Base-by-base conservation (phyloP, 495 filamentous ascomycete genomes). In the Podospora sp. region DNA sequence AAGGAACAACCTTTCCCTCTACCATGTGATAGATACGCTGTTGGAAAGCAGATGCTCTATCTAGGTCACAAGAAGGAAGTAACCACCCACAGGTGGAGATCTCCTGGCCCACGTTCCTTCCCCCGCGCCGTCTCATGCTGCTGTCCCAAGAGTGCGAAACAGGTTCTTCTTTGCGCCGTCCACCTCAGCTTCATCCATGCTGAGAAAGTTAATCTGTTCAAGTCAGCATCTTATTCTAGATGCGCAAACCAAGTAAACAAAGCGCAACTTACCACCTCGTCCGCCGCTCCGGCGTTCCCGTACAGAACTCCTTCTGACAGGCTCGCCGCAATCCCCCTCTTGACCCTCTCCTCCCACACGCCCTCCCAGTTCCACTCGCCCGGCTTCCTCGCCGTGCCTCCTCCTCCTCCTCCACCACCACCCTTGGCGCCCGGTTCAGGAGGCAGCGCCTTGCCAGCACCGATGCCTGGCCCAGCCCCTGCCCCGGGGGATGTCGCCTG, bases 331-430 rank as follows among this genome's bases (percentile, higher is more conserved):
- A 96, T 85, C 29, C 91, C 90, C 75, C 87, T 88, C 74, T 87
- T 89, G 1, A 94, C 92, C 40, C 93, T 84, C 63, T 91, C 87
- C 68, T 92, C 90, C 93, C 93, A 97, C 8, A 97, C 93, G 0
- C 93, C 93, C 76, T 96, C 92, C 93, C 93, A 97, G 75, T 94
- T 94, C 93, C 93, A 97, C 66, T 95, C 90, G 16, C 89, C 91
- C 1, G 91, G 91, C 27, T 84, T 36, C 21, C 66, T 25, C 72
- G 73, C 71, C 74, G 80, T 55, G 11, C 40, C 65, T 26, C 25
- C 56, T 4, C 29, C 57, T 20, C 40, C 65, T 25, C 25, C 56
- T 4, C 29, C 27, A 4, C 29, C 27, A 4, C 29, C 29, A 58
- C 50, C 26, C 18, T 40, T 21, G 9, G 52, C 29, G 52, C 20